Evolutionary conservation across 306 rosid genomes (phyloP).

Genomic region (Trifolium repens): DNA sequence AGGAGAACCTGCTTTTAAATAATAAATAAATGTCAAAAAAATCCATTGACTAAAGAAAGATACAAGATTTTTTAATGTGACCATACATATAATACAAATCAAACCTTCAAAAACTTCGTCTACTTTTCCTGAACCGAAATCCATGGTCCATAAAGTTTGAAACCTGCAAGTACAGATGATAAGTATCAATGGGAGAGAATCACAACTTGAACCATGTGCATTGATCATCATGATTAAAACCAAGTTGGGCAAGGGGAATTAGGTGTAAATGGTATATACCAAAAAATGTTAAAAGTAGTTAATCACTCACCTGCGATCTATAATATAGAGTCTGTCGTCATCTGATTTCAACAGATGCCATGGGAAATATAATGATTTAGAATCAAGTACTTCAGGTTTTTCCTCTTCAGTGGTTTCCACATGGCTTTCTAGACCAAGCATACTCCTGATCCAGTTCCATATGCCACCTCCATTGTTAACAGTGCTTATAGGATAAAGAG

Average conservation of each 20-base stretch:
- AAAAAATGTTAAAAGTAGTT: conserved; percentile 19
- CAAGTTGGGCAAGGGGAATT: not conserved
- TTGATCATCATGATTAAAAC: conserved; percentile 17
- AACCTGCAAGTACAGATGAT: conserved; percentile 56
- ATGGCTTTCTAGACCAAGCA: conserved; percentile 62
- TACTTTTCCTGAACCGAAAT: conserved; percentile 64
- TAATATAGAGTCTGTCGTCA: conserved; percentile 61
- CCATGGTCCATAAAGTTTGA: conserved; percentile 72
- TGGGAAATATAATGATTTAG: conserved; percentile 66
- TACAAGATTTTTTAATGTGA: conserved; percentile 27
- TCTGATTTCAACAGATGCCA: conserved; percentile 82
- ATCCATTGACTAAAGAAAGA: conserved; percentile 23
- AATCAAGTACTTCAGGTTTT: conserved; percentile 58
- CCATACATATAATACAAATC: conserved; percentile 31
- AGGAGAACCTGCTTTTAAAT: conserved; percentile 55
- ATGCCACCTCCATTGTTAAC: conserved; percentile 52
- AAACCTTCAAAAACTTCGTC: conserved; percentile 68
- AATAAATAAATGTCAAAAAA: conserved; percentile 40
- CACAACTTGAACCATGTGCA: conserved; percentile 27
- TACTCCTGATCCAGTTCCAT: conserved; percentile 72
- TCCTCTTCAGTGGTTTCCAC: conserved; percentile 46
- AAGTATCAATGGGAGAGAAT: conserved; percentile 8
- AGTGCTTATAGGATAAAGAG: conserved; percentile 63
- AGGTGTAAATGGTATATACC: not conserved
- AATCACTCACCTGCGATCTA: conserved; percentile 67